Percentiles rank a stretch among this genome's conserved stretches.
Conservation (phyloP, 352 stramenopile species). For the Phytopythium vexans region DNA sequence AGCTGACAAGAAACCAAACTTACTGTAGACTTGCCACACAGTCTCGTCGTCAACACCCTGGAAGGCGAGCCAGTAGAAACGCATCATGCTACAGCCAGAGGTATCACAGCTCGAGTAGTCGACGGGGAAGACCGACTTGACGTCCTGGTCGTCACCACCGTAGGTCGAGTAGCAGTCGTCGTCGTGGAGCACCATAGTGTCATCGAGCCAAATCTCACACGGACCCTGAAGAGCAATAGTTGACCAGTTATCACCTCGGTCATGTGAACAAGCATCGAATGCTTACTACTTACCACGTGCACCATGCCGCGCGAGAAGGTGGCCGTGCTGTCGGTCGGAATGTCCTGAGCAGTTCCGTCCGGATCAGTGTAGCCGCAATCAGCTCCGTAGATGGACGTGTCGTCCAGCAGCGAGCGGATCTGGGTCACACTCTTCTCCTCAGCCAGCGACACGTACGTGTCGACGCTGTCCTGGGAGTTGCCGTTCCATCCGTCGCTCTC, state of each 20-base stretch:
- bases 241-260: too few relatives aligned
- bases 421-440: slow-evolving; percentile 12
- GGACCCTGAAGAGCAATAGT: slow-evolving; percentile 8
- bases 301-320: slow-evolving; percentile 16
- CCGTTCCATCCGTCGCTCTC: slow-evolving; percentile 13
- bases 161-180: slow-evolving; percentile 19
- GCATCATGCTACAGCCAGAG: slow-evolving; percentile 18
- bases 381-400: slow-evolving; percentile 16
- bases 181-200: slow-evolving; percentile 19
- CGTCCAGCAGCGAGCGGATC: slow-evolving; percentile 18
- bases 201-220: slow-evolving; percentile 26
- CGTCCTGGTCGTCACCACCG: slow-evolving; percentile 9
- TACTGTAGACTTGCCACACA: slow-evolving; percentile 30
- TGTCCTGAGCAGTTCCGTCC: slow-evolving; percentile 10
- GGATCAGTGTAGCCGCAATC: slow-evolving; percentile 21
- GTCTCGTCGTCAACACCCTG: slow-evolving; percentile 17
- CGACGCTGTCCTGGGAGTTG: slow-evolving; percentile 8
- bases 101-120: slow-evolving; percentile 21
- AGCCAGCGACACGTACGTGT: slow-evolving; percentile 8
- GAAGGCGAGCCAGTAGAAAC: slow-evolving; percentile 30
- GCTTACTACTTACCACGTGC: slow-evolving; percentile 10
- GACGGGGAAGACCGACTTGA: slow-evolving; percentile 24
- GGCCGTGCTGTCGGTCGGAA: slow-evolving; percentile 14
- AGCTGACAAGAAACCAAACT: neutral
- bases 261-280: neutral